Evolutionary conservation across 176 grass and related monocot genomes (phyloP).

Genomic region (Cocos nucifera): DNA sequence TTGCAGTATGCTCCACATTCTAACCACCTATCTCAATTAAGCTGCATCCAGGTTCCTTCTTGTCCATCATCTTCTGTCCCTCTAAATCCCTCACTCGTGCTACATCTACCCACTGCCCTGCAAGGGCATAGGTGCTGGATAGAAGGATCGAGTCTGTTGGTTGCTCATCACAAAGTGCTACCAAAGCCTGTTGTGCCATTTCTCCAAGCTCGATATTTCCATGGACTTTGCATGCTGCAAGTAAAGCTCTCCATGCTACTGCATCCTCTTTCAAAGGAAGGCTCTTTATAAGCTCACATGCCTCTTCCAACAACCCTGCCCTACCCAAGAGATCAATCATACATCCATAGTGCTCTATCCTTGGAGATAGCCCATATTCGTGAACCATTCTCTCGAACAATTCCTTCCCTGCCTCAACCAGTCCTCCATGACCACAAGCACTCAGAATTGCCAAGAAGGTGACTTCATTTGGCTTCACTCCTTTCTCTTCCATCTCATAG

Average conservation of each 20-base stretch:
- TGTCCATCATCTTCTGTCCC: conserved; percentile 12
- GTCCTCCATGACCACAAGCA: conserved; percentile 16
- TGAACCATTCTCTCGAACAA: conserved; percentile 19
- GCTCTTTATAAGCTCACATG: conserved; percentile 15
- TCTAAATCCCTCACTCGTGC: conserved; percentile 22
- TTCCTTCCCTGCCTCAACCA: conserved; percentile 12
- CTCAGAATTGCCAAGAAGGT: conserved; percentile 17
- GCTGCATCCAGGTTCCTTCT: conserved; percentile 49
- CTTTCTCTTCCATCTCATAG: conserved; percentile 6
- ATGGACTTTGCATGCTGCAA: conserved; percentile 57
- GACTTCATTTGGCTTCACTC: conserved; percentile 11
- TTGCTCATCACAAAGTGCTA: conserved; percentile 28
- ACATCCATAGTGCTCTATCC: conserved; percentile 17
- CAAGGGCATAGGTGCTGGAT: conserved; percentile 34
- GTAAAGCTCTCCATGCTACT: conserved; percentile 40
- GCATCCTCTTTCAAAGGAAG: conserved; percentile 26
- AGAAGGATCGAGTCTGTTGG: conserved; percentile 47
- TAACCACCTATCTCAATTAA: conserved; percentile 10
- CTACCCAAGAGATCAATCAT: conserved; percentile 17
- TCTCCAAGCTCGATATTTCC: conserved; percentile 37
- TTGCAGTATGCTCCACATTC: too few relatives aligned
- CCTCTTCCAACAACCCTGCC: conserved; percentile 15
- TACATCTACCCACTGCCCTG: conserved; percentile 34
- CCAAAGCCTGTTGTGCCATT: conserved; percentile 18
- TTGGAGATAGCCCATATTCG: not conserved